These are phyloP conservation scores for Tuber magnatum DNA, from an alignment of 495 filamentous ascomycete genomes.

Conservation along the genomic window DNA sequence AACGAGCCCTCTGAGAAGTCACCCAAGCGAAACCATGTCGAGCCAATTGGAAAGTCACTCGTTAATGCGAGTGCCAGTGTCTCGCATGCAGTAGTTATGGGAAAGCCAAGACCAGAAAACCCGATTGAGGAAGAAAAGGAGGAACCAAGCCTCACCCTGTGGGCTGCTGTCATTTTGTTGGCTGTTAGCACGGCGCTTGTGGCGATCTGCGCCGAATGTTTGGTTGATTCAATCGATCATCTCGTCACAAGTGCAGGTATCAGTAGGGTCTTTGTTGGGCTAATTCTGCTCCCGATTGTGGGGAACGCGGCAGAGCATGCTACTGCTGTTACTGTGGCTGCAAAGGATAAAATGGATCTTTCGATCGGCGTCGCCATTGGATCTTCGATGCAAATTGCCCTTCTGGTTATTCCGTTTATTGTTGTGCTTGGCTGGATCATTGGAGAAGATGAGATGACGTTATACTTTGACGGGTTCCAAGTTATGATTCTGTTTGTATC, in stretches of 20 bases:
- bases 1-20: slow-evolving; percentile 64
- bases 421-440: slow-evolving; percentile 78
- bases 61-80: slow-evolving; percentile 10
- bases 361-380: slow-evolving; percentile 79
- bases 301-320: slow-evolving; percentile 85
- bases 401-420: slow-evolving; percentile 69
- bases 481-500: slow-evolving; percentile 70
- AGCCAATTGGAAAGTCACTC: slow-evolving; percentile 7
- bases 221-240: slow-evolving; percentile 71
- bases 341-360: slow-evolving; percentile 88
- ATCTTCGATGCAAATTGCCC: slow-evolving; percentile 78
- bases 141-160: slow-evolving; percentile 61
- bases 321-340: slow-evolving; percentile 75
- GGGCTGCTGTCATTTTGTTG: slow-evolving; percentile 64
- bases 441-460: slow-evolving; percentile 59
- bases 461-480: slow-evolving; percentile 77
- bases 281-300: slow-evolving; percentile 83
- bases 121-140: slow-evolving; percentile 57
- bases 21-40: slow-evolving; percentile 45
- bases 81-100: slow-evolving; percentile 9
- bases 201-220: slow-evolving; percentile 81
- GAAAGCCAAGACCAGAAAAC: slow-evolving; percentile 38
- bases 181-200: slow-evolving; percentile 67
- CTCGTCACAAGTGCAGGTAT: slow-evolving; percentile 54
- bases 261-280: slow-evolving; percentile 68